A percentile compares a stretch with the other conserved stretches of the same genome.
Evolutionary conservation across 2,329 filamentous ascomycete genomes (phyloP).

Genomic region (Phyllosticta ampelicida): DNA sequence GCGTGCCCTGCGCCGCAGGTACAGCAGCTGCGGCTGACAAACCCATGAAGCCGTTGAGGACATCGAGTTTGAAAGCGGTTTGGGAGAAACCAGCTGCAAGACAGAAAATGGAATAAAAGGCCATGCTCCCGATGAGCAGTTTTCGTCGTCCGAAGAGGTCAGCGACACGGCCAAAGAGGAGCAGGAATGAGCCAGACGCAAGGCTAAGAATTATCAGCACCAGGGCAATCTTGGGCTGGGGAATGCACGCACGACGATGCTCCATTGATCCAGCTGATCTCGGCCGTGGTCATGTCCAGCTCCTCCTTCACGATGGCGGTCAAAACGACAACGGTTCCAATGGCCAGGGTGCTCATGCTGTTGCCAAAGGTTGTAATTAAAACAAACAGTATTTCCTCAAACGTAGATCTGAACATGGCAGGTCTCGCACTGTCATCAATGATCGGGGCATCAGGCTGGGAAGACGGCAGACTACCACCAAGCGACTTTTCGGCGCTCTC

Average conservation of each 20-base stretch:
- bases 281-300: slow-evolving; percentile 51
- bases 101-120: slow-evolving; percentile 46
- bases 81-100: slow-evolving; percentile 51
- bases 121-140: slow-evolving; percentile 51
- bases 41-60: slow-evolving; percentile 54
- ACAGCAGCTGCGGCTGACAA: slow-evolving; percentile 54
- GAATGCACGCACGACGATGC: slow-evolving; percentile 41
- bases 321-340: slow-evolving; percentile 50
- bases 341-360: slow-evolving; percentile 49
- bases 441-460: neutral
- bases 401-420: slow-evolving; percentile 49
- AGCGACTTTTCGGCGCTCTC: neutral
- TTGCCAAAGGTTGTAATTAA: slow-evolving; percentile 57
- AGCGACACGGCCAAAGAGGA: slow-evolving; percentile 55
- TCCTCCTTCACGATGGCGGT: slow-evolving; percentile 50
- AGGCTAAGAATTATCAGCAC: slow-evolving; percentile 32
- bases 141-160: slow-evolving; percentile 55
- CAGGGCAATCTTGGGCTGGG: neutral
- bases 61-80: slow-evolving; percentile 47
- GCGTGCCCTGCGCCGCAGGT: slow-evolving; percentile 52
- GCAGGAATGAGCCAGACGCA: slow-evolving; percentile 52
- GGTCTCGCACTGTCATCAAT: slow-evolving; percentile 29
- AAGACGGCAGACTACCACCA: neutral
- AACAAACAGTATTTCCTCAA: slow-evolving; percentile 56
- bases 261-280: slow-evolving; percentile 58